A percentile compares a stretch with the other conserved stretches of the same genome.
Evolutionary conservation across 495 filamentous ascomycete species (phyloP).

Genomic region (Entonaema liquescens): DNA sequence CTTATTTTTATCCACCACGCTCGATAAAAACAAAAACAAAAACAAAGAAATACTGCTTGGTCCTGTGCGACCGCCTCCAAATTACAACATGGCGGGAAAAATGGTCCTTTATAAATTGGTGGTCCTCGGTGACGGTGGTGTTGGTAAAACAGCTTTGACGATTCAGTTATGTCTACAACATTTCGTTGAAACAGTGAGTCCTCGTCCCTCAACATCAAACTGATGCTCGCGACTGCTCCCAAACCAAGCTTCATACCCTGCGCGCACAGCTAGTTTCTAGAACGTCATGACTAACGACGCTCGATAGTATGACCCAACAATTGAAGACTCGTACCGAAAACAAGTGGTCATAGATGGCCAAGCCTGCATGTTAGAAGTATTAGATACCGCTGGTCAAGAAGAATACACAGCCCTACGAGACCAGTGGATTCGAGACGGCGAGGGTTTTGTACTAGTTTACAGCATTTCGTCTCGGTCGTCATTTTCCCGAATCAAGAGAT

Average conservation of each 20-base stretch:
- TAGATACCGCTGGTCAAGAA: conserved; percentile 99
- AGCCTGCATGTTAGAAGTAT: conserved; percentile 97
- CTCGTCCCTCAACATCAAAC: neutral
- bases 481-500: conserved; percentile 92
- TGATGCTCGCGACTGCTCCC: neutral
- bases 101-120: conserved; percentile 99
- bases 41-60: conserved; percentile 11
- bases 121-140: conserved; percentile 81
- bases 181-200: conserved; percentile 65
- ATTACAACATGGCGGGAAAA: conserved; percentile 67
- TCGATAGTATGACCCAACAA: conserved; percentile 86
- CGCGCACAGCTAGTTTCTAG: conserved; percentile 5
- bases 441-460: conserved; percentile 97
- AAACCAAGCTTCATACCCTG: neutral
- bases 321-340: conserved; percentile 97
- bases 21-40: neutral
- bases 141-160: conserved; percentile 96
- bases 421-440: conserved; percentile 98
- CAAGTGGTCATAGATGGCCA: conserved; percentile 97
- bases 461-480: conserved; percentile 96
- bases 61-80: conserved; percentile 29
- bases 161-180: conserved; percentile 85
- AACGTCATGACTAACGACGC: conserved; percentile 38
- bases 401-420: conserved; percentile 97
- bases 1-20: conserved; percentile 7